Conservation (phyloP, 371 early-diverging fungal species). For the Mortierella sp. region DNA sequence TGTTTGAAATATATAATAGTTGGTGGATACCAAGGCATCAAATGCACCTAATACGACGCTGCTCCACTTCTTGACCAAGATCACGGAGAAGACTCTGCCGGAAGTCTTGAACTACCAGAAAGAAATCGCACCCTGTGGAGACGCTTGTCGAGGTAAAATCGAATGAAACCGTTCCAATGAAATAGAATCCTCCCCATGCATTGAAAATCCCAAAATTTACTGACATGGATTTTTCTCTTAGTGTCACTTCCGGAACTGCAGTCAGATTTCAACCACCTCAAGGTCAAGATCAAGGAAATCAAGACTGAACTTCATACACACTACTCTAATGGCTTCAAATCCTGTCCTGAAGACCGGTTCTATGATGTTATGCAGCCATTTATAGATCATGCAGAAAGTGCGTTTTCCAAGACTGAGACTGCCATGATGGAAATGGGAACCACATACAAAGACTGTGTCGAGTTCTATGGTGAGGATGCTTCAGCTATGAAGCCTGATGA, state of each 20-base stretch:
- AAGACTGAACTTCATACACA: constrained; percentile 66
- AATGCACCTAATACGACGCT: constrained; percentile 78
- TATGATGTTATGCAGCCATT: constrained; percentile 63
- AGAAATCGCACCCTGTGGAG: constrained; percentile 80
- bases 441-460: constrained; percentile 74
- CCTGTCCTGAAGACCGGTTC: constrained; percentile 58
- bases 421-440: constrained; percentile 74
- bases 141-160: constrained; percentile 81
- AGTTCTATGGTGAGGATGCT: constrained; percentile 88
- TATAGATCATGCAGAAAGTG: constrained; percentile 61
- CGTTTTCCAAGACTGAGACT: constrained; percentile 65
- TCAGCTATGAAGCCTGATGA: constrained; percentile 86
- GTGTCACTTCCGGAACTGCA: constrained; percentile 72
- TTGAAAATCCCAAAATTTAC: neutral
- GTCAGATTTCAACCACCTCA: constrained; percentile 69
- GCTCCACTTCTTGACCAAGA: constrained; percentile 84
- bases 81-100: constrained; percentile 77
- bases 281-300: constrained; percentile 69
- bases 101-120: constrained; percentile 73
- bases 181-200: neutral
- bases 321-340: constrained; percentile 59
- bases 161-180: neutral
- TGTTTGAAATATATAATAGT: constrained; percentile 45
- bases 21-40: constrained; percentile 88
- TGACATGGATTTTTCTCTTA: constrained; percentile 17